Evolutionary conservation across 441 rosid genomes (phyloP).

Genomic region (Pelargonium hybrid): DNA sequence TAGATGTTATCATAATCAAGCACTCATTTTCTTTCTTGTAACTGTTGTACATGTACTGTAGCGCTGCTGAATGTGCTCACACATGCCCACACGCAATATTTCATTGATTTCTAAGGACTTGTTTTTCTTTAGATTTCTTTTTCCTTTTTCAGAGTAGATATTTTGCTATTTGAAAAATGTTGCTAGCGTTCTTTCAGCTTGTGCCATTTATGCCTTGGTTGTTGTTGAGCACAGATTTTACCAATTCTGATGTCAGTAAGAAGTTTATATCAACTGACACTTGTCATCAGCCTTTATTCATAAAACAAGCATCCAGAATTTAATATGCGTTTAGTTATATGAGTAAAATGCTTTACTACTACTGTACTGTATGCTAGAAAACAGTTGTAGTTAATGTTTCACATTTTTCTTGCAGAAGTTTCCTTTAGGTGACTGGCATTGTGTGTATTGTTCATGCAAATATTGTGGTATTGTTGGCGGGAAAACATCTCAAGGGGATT

Average conservation of each 20-base stretch:
- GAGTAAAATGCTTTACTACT: too few species aligned
- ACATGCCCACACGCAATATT: not conserved
- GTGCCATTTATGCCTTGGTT: too few species aligned
- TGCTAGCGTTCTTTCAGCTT: too few species aligned
- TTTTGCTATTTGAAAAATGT: too few species aligned
- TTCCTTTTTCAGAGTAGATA: too few species aligned
- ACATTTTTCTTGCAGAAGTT: slow-evolving; percentile 41
- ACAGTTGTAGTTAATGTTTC: too few species aligned
- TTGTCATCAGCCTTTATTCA: not conserved
- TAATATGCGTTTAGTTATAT: not conserved
- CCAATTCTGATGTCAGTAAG: not conserved
- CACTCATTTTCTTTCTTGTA: too few species aligned
- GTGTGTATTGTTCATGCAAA: slow-evolving; percentile 84
- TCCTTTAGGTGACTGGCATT: slow-evolving; percentile 85
- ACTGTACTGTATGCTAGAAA: too few species aligned
- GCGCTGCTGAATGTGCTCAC: not conserved
- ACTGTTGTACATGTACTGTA: not conserved
- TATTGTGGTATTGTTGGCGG: slow-evolving; percentile 48
- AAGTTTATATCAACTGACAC: not conserved
- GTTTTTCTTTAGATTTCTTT: not conserved
- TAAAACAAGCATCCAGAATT: not conserved
- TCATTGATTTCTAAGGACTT: too few species aligned
- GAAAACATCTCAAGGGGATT: slow-evolving; percentile 21
- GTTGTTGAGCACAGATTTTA: not conserved
- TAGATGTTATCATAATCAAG: too few species aligned